Evolutionary conservation across 257 asterid species (phyloP).

Genomic region (Forsythia suspensa): DNA sequence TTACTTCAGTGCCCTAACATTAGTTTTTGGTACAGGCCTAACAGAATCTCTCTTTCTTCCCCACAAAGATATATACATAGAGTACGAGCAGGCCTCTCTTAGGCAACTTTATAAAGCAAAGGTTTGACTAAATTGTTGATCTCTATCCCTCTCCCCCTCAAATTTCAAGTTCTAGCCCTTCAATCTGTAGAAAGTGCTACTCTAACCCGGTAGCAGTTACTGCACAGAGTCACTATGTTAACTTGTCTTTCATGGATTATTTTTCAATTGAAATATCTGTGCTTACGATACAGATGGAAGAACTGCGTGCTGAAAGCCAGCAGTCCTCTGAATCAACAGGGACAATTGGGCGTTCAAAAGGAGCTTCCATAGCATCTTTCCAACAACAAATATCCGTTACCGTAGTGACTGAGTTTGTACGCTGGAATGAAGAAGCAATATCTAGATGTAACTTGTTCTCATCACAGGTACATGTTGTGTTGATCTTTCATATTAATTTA

Average conservation of each 20-base stretch:
- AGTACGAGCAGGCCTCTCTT: slow-evolving; percentile 95
- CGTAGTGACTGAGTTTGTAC: slow-evolving; percentile 92
- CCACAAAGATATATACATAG: slow-evolving; percentile 84
- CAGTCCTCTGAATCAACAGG: slow-evolving; percentile 78
- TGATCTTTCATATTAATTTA: background rate
- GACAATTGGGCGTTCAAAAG: slow-evolving; percentile 94
- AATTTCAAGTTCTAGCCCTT: background rate
- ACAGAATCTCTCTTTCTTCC: slow-evolving; percentile 93
- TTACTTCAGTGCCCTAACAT: background rate
- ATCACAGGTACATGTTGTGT: slow-evolving; percentile 58
- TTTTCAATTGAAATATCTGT: slow-evolving; percentile 13
- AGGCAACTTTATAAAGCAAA: slow-evolving; percentile 84
- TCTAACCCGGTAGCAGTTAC: background rate
- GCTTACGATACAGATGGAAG: slow-evolving; percentile 72
- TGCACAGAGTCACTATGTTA: too few relatives aligned
- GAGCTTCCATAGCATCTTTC: slow-evolving; percentile 81
- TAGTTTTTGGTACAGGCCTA: slow-evolving; percentile 59
- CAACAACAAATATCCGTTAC: slow-evolving; percentile 94
- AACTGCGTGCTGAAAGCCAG: slow-evolving; percentile 77
- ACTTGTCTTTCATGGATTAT: background rate
- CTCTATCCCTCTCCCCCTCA: slow-evolving; percentile 16
- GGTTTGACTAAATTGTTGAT: slow-evolving; percentile 43
- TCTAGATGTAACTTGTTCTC: slow-evolving; percentile 82
- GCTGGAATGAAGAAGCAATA: slow-evolving; percentile 98
- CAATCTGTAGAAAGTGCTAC: background rate